phyloP scores from a whole-genome alignment of 371 early-diverging fungal genomes.

The Mucor racemosus region DNA sequence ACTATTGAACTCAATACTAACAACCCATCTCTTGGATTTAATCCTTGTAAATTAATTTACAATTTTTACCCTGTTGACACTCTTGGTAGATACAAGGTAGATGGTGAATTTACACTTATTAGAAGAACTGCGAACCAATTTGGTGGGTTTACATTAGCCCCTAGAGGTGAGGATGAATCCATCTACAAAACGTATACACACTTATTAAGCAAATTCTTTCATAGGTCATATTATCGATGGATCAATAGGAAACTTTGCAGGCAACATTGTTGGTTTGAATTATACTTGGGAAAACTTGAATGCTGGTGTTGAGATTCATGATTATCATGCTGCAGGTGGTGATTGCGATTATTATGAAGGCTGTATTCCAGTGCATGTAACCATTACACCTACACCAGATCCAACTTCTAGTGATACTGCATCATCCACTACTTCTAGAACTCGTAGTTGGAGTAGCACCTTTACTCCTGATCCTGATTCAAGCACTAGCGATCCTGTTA shows the following conservation, averaged over 20 bases:
- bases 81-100: conserved; percentile 10
- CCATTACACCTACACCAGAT: neutral
- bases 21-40: conserved; percentile 14
- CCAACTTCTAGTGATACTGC: too few species aligned
- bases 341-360: conserved; percentile 16
- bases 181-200: neutral
- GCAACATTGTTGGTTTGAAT: conserved; percentile 21
- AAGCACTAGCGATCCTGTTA: too few species aligned
- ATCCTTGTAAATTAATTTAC: conserved; percentile 19
- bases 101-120: conserved; percentile 4
- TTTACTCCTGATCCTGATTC: too few species aligned
- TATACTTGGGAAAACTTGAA: conserved; percentile 21
- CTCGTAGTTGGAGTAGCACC: too few species aligned
- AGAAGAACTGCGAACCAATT: conserved; percentile 24
- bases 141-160: conserved; percentile 30
- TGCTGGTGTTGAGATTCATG: conserved; percentile 23
- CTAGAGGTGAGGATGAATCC: conserved; percentile 17
- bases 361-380: conserved; percentile 20
- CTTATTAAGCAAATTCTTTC: neutral
- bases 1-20: conserved; percentile 15
- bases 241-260: conserved; percentile 31
- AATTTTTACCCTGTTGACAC: conserved; percentile 33
- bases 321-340: conserved; percentile 22
- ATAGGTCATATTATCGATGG: conserved; percentile 23
- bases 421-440: too few species aligned